Evolutionary conservation across 2,329 filamentous ascomycete species (phyloP).

Genomic region (Talaromyces sp.): DNA sequence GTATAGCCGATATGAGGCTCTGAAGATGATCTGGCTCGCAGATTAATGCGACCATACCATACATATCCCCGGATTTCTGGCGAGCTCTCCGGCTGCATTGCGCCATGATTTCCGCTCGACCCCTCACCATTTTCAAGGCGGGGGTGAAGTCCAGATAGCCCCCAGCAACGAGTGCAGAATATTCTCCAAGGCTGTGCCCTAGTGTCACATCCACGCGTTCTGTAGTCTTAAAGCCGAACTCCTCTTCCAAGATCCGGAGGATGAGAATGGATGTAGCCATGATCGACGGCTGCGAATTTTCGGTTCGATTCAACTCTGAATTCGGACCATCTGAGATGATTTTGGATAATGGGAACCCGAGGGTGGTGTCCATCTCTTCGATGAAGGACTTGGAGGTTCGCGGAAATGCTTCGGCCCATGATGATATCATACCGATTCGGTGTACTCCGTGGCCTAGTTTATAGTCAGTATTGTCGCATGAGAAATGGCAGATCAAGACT

Average conservation of each 20-base stretch:
- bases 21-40: slow-evolving; percentile 74
- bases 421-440: slow-evolving; percentile 76
- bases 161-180: slow-evolving; percentile 80
- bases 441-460: slow-evolving; percentile 76
- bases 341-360: slow-evolving; percentile 68
- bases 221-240: slow-evolving; percentile 69
- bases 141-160: slow-evolving; percentile 74
- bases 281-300: slow-evolving; percentile 89
- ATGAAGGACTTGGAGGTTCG: slow-evolving; percentile 67
- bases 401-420: slow-evolving; percentile 85
- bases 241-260: slow-evolving; percentile 74
- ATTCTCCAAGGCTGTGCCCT: slow-evolving; percentile 89
- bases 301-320: slow-evolving; percentile 68
- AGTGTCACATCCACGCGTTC: slow-evolving; percentile 74
- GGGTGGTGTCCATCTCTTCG: slow-evolving; percentile 74
- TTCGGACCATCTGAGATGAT: slow-evolving; percentile 78
- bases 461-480: slow-evolving; percentile 3
- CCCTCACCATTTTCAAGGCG: slow-evolving; percentile 69
- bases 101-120: slow-evolving; percentile 77
- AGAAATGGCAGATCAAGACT: background rate
- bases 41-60: slow-evolving; percentile 90
- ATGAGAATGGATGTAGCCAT: slow-evolving; percentile 93
- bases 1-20: slow-evolving; percentile 64
- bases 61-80: slow-evolving; percentile 66
- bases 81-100: slow-evolving; percentile 63